phyloP scores from a whole-genome alignment of 2,329 filamentous ascomycete genomes.

The Botryotinia calthae region DNA sequence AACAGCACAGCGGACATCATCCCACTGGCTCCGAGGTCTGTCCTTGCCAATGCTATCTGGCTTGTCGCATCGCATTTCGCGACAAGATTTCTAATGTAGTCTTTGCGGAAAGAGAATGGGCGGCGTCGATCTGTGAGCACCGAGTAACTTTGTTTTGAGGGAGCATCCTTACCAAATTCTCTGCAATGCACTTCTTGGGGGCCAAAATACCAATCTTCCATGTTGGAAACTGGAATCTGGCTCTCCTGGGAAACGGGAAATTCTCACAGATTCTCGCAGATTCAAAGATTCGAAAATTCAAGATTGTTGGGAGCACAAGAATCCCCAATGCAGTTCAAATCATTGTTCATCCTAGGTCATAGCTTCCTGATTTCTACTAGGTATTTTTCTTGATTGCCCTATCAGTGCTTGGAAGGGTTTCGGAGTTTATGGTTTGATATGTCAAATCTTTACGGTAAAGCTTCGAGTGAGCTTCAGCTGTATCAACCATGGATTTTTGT shows the following conservation, averaged over 20 bases:
- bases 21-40: slow-evolving; percentile 16
- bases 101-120: slow-evolving; percentile 10
- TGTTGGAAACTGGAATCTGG: background rate
- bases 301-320: slow-evolving; percentile 12
- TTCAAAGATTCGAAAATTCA: background rate
- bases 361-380: background rate
- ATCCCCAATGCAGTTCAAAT: slow-evolving; percentile 14
- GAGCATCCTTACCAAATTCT: background rate
- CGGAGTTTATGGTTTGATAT: background rate
- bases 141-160: background rate
- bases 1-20: slow-evolving; percentile 9
- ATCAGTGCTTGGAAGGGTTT: background rate
- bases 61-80: background rate
- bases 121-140: slow-evolving; percentile 12
- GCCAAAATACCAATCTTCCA: background rate
- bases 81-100: slow-evolving; percentile 6
- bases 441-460: slow-evolving; percentile 5
- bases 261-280: background rate
- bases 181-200: slow-evolving; percentile 4
- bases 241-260: background rate
- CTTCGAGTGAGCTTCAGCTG: slow-evolving; percentile 19
- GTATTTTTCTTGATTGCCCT: slow-evolving; percentile 5
- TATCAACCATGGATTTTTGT: background rate
- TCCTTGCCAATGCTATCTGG: slow-evolving; percentile 2
- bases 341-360: slow-evolving; percentile 12